Base-by-base conservation (phyloP, 202 grass and related monocot species). In the Sporobolus alterniflorus region DNA sequence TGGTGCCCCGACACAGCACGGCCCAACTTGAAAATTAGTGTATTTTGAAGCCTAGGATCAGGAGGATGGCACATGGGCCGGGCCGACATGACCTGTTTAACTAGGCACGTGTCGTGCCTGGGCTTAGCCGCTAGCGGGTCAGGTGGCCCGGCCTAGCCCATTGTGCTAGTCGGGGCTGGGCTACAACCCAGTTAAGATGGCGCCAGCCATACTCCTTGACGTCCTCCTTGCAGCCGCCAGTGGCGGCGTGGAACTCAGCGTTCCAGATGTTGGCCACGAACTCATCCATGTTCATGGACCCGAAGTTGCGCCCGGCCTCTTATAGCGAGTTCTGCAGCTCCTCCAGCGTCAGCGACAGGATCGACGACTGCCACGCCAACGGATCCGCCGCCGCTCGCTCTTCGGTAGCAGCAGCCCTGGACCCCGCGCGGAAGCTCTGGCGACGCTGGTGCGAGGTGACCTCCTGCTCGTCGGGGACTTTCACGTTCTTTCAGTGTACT, bases 281-380 rank as follows among this genome's bases (percentile, higher is more conserved):
- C 81, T 99, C 93, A 34, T 99, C 96, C 93, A 99, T 98, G 85
- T 98, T 96, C 91, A 98, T 98, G 77, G 93, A 96, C 22, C 91
- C 96, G 54, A 98, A 92, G 33, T 90, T 92, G 82, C 91, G 89
- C 1, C 93, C 89, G 1, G 89, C 80, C 69, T 98, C 89, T 76
- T 87, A 96, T 17, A 96, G 54, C 33, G 96, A 90, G 77, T 60
- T 91, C 73, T 94, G 93, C 41, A 98, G 85, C 80, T 98, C 91
- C 54, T 96, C 93, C 21, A 94, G 61, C 10, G 91, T 96, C 69
- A 94, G 85, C 21, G 80, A 87, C 60, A 94, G 88, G 56, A 98
- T 92, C 11, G 91, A 96, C 62, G 91, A 64, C 40, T 96, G 93
- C n/a, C 29, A 74, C 77, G 56, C 74, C 17, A 92, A 22, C n/a